Conservation (phyloP, 1,284 basidiomycete species). For the Polyporus tsugae region DNA sequence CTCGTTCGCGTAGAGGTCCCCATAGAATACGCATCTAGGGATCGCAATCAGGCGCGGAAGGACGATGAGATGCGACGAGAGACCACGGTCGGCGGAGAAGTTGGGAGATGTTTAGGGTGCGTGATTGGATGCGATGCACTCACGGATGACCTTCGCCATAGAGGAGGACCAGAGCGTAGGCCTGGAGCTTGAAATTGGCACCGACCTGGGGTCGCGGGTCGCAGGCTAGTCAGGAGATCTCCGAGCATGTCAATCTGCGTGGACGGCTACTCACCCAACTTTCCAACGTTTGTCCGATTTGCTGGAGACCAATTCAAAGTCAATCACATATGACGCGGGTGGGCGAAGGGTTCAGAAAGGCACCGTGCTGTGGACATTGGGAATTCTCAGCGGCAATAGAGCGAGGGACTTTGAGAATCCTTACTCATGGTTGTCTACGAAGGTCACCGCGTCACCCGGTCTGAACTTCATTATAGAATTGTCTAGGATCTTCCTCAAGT, state of each 20-base stretch:
- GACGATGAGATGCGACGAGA: neutral
- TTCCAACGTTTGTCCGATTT: constrained; percentile 76
- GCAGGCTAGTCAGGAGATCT: constrained; percentile 9
- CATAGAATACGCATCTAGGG: constrained; percentile 88
- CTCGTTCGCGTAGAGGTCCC: constrained; percentile 82
- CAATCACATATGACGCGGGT: constrained; percentile 17
- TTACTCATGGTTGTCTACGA: constrained; percentile 87
- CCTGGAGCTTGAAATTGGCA: constrained; percentile 75
- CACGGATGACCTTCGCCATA: constrained; percentile 88
- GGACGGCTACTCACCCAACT: constrained; percentile 69
- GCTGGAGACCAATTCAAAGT: constrained; percentile 49
- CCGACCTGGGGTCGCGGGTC: constrained; percentile 59
- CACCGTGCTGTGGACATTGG: constrained; percentile 57
- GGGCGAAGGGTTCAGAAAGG: constrained; percentile 26
- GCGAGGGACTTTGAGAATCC: constrained; percentile 35
- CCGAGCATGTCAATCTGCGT: neutral
- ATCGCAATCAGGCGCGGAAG: neutral
- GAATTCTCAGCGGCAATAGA: neutral
- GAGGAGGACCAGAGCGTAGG: constrained; percentile 89
- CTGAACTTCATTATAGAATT: constrained; percentile 62
- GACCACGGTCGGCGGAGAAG: neutral
- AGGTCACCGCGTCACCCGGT: constrained; percentile 80
- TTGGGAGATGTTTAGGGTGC: neutral
- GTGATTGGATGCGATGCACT: constrained; percentile 41
- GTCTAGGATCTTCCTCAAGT: constrained; percentile 70